Conservation (phyloP, 225 moss, liverwort and hornwort species). For the Neckera pumila region DNA sequence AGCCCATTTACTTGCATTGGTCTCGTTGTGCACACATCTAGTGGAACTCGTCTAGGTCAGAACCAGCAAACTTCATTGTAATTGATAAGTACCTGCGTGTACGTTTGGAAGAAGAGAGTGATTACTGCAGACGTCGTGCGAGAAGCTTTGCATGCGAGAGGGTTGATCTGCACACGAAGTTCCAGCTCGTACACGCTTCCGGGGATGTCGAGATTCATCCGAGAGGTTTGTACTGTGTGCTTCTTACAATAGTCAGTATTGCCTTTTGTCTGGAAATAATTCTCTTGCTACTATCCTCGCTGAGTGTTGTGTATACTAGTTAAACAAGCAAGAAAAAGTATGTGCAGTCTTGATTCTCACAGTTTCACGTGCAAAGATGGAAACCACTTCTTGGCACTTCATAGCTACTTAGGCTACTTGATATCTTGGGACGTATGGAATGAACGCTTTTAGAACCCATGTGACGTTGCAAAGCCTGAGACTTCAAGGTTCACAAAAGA, state of each 20-base stretch:
- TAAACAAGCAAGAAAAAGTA: background rate
- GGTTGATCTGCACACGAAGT: background rate
- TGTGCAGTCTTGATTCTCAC: background rate
- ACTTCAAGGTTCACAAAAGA: background rate
- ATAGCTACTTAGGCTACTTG: background rate
- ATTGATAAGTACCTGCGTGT: background rate
- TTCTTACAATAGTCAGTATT: background rate
- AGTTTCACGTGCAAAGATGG: background rate
- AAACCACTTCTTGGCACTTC: background rate
- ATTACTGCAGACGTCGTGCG: background rate
- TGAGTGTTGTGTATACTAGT: background rate
- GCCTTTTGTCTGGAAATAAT: background rate
- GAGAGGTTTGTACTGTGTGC: slow-evolving; percentile 11
- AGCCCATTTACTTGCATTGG: background rate
- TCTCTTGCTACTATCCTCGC: background rate
- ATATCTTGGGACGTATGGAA: background rate
- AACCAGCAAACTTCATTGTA: background rate
- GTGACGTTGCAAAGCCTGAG: background rate
- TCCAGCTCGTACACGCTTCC: background rate
- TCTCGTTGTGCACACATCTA: background rate
- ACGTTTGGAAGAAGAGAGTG: background rate
- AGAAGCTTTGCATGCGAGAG: background rate
- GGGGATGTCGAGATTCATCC: slow-evolving; percentile 26
- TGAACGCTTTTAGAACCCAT: background rate
- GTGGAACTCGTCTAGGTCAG: background rate